phyloP scores from a whole-genome alignment of 2,329 filamentous ascomycete genomes.

The Hypoxylon sp. region DNA sequence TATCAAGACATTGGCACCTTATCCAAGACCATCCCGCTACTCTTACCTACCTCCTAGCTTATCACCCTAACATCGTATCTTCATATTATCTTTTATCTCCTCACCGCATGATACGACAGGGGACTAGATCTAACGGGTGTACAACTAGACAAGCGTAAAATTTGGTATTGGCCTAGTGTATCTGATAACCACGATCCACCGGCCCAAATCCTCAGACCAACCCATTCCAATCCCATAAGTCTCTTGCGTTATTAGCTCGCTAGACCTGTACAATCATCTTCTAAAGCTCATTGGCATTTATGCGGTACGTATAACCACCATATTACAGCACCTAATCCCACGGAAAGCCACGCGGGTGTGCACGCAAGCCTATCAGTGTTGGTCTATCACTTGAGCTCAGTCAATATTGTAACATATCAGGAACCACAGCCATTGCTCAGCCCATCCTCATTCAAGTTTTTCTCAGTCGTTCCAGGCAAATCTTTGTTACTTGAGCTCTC shows the following conservation, averaged over 20 bases:
- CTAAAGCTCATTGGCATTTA: conserved; percentile 45
- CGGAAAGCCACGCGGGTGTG: conserved; percentile 20
- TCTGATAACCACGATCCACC: conserved; percentile 38
- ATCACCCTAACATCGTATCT: conserved; percentile 36
- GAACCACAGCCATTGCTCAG: background rate
- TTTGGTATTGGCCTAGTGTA: conserved; percentile 33
- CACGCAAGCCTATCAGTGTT: conserved; percentile 13
- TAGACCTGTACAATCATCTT: conserved; percentile 15
- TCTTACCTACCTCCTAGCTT: conserved; percentile 36
- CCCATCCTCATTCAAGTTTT: background rate
- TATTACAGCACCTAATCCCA: conserved; percentile 18
- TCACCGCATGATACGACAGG: conserved; percentile 44
- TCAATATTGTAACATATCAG: conserved; percentile 10
- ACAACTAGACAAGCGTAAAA: conserved; percentile 40
- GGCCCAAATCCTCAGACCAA: conserved; percentile 18
- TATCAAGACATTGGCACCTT: conserved; percentile 10
- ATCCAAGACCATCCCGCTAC: conserved; percentile 13
- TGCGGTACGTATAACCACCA: conserved; percentile 47
- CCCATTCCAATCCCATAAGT: conserved; percentile 17
- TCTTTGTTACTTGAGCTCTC: conserved; percentile 8
- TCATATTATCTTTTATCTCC: conserved; percentile 37
- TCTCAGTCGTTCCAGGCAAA: conserved; percentile 1
- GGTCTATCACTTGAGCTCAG: conserved; percentile 8
- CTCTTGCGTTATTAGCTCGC: conserved; percentile 23
- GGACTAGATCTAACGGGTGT: conserved; percentile 40